Percentiles rank a stretch among this genome's conserved stretches.
phyloP scores from a whole-genome alignment of 495 filamentous ascomycete species.

The Penicillium dipodomyicola region DNA sequence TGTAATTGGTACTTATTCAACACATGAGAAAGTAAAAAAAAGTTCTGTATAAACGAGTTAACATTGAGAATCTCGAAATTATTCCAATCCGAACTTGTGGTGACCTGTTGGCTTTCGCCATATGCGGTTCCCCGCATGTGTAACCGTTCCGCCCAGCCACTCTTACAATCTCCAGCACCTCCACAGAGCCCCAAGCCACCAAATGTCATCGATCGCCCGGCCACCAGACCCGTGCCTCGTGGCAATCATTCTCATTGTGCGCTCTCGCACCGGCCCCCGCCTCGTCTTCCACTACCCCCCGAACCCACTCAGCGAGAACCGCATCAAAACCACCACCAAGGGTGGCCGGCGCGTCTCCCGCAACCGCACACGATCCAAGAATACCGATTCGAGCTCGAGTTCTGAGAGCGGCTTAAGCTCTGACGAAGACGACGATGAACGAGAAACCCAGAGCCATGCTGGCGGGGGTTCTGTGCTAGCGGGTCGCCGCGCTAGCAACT shows the following conservation, averaged over 20 bases:
- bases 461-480: constrained; percentile 24
- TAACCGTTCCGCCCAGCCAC: constrained; percentile 24
- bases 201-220: constrained; percentile 50
- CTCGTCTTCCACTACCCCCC: constrained; percentile 93
- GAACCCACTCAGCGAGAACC: constrained; percentile 50
- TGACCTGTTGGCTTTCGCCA: constrained; percentile 13
- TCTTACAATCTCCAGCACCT: constrained; percentile 15
- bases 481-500: constrained; percentile 39
- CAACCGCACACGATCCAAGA: constrained; percentile 30
- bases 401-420: constrained; percentile 47
- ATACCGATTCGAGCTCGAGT: constrained; percentile 46
- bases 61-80: neutral
- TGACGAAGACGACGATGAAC: constrained; percentile 51
- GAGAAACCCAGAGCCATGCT: constrained; percentile 17
- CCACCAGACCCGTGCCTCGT: constrained; percentile 65
- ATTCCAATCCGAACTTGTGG: neutral
- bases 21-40: neutral
- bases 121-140: constrained; percentile 20
- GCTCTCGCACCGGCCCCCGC: constrained; percentile 74
- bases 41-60: neutral
- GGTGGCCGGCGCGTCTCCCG: constrained; percentile 36
- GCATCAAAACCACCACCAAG: constrained; percentile 34
- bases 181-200: constrained; percentile 11
- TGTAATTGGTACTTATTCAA: constrained; percentile 14
- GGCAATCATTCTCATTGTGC: constrained; percentile 75